Evolutionary conservation across 495 filamentous ascomycete genomes (phyloP), one percentile per base, ranked within the genome.

Genomic region (Amniculicola lignicola): DNA sequence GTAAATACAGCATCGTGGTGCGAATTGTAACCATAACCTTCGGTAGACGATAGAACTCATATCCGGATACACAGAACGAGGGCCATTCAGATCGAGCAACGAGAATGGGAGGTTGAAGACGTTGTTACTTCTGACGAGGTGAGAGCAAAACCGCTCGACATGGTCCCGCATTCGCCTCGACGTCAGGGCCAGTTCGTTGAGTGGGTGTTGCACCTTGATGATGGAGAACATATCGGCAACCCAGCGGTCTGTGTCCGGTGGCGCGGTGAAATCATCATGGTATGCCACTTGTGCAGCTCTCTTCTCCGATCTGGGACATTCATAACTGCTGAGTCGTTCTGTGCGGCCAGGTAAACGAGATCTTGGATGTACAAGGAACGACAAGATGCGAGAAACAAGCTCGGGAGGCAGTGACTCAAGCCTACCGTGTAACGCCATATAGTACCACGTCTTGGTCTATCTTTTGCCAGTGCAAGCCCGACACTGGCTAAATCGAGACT

Each of bases 331-430:
- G 16, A 43, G 45, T 6, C 15, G 16, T 23, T 51, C 45, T 2
- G 45, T 43, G 21, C 42, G 45, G 12, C 54, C 54, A n/a, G 45
- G 23, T 15, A 58, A 31, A 10, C 54, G 22, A 15, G 54, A 58
- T 27, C 54, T 2, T 1, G 54, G 54, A 29, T 51, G 29, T n/a
- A 45, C 29, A 18, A 58, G 46, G 21, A 43, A 51, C 5, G 54
- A 58, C 6, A 58, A 28, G 22, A 51, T 51, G 16, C 44, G 15
- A 18, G 50, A 16, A 2, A 50, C 10, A 16, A 58, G 22, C 36
- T 58, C 54, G 27, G 21, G 2, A 1, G 54, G 54, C 12, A 58
- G 35, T 1, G 7, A 9, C 25, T 58, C 45, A 11, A 58, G 35
- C 11, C 24, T 42, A 38, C 27, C 51, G 15, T 42, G 45, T 2